Evolutionary conservation across 2,329 filamentous ascomycete species (phyloP).

Genomic region (Fusarium sororula): DNA sequence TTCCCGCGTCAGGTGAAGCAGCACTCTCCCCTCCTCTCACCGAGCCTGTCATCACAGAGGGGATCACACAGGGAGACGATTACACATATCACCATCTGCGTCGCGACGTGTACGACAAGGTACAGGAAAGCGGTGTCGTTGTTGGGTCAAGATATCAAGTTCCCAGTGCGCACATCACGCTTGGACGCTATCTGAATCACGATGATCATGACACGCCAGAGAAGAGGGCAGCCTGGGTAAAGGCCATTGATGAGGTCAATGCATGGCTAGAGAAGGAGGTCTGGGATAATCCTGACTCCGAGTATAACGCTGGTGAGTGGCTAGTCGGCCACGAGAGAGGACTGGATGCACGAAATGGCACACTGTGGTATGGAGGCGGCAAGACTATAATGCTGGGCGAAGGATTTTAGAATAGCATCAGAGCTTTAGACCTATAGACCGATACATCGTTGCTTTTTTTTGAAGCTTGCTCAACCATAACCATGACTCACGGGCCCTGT

Average conservation of each 20-base stretch:
- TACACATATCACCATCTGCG: constrained; percentile 95
- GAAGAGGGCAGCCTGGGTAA: constrained; percentile 71
- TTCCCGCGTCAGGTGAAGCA: constrained; percentile 77
- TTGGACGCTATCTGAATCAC: constrained; percentile 79
- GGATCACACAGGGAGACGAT: constrained; percentile 61
- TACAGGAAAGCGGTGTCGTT: constrained; percentile 69
- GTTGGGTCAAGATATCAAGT: constrained; percentile 86
- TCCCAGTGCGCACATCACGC: constrained; percentile 88
- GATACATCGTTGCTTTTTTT: constrained; percentile 9
- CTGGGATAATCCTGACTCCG: constrained; percentile 66
- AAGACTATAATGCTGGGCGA: constrained; percentile 72
- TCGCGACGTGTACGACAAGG: constrained; percentile 75
- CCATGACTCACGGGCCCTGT: background rate
- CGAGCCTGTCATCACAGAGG: constrained; percentile 47
- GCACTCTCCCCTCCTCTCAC: constrained; percentile 50
- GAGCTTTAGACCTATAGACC: constrained; percentile 23
- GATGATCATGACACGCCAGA: constrained; percentile 68
- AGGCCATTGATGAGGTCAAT: constrained; percentile 80
- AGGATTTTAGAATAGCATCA: constrained; percentile 58
- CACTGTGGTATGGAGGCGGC: constrained; percentile 88
- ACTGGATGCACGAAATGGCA: constrained; percentile 77
- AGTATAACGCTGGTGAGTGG: constrained; percentile 76
- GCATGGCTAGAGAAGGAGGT: constrained; percentile 74
- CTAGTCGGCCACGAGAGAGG: constrained; percentile 86
- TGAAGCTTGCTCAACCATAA: constrained; percentile 6